phyloP scores from a whole-genome alignment of 73 alveolate genomes.

The Effrenium voratum region DNA sequence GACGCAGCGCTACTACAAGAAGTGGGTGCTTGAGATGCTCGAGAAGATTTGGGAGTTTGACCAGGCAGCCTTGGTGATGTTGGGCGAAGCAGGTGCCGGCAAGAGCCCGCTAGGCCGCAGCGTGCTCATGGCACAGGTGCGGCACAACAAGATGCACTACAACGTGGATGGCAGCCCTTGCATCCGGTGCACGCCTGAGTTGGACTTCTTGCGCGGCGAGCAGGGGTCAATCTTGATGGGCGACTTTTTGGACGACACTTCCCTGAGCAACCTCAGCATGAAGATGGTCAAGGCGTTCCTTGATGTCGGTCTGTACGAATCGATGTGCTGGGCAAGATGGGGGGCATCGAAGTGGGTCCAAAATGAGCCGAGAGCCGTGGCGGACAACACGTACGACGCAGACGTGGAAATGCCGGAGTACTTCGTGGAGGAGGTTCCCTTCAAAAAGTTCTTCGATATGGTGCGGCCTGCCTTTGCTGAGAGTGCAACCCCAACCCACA shows the following conservation, averaged over 20 bases:
- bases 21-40: not conserved
- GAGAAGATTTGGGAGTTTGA: constrained; percentile 45
- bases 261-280: not conserved
- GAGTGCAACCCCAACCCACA: not conserved
- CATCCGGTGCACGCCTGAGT: constrained; percentile 32
- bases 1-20: not conserved
- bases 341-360: constrained; percentile 4
- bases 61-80: not conserved
- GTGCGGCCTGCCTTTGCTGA: not conserved
- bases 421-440: not conserved
- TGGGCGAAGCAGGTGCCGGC: not conserved
- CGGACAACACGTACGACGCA: not conserved
- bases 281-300: not conserved
- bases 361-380: constrained; percentile 8
- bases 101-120: constrained; percentile 28
- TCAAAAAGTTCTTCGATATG: not conserved
- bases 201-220: not conserved
- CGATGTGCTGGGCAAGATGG: constrained; percentile 46
- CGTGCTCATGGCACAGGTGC: constrained; percentile 27
- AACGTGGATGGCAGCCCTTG: not conserved
- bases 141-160: not conserved
- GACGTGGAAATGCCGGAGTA: not conserved
- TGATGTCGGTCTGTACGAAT: not conserved
- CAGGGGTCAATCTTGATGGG: constrained; percentile 29
- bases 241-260: not conserved